A percentile compares a stretch with the other conserved stretches of the same genome.
These are phyloP conservation scores for Neopestalotiopsis sp. DNA, from an alignment of 2,329 filamentous ascomycete genomes.

Conservation along the genomic window DNA sequence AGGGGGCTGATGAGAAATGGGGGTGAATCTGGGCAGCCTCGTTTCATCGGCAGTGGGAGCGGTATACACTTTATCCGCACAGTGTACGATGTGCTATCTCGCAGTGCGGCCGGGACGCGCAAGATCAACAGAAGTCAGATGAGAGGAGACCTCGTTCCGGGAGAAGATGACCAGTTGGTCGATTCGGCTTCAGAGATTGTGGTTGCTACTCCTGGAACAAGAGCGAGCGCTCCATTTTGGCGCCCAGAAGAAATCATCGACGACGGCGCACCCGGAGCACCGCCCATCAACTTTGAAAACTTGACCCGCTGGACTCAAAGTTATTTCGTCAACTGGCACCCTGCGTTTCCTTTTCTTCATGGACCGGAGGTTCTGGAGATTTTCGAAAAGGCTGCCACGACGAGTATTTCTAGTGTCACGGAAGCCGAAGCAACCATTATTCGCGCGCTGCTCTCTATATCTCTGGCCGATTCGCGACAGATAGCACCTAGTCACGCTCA, in stretches of 20 bases:
- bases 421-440: slow-evolving; percentile 48
- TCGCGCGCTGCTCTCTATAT: slow-evolving; percentile 58
- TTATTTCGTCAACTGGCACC: slow-evolving; percentile 65
- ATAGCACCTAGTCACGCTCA: slow-evolving; percentile 22
- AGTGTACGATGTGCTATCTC: slow-evolving; percentile 55
- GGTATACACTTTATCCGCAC: slow-evolving; percentile 65
- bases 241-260: slow-evolving; percentile 40
- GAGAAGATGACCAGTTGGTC: slow-evolving; percentile 59
- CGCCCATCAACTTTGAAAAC: slow-evolving; percentile 48
- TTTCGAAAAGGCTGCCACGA: slow-evolving; percentile 48
- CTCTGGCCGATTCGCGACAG: slow-evolving; percentile 58
- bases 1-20: slow-evolving; percentile 56
- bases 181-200: slow-evolving; percentile 19
- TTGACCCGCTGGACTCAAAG: slow-evolving; percentile 54
- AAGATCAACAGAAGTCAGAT: slow-evolving; percentile 31
- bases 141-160: slow-evolving; percentile 54
- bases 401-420: slow-evolving; percentile 35
- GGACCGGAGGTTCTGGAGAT: slow-evolving; percentile 54
- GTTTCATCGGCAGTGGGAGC: slow-evolving; percentile 62
- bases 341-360: slow-evolving; percentile 60
- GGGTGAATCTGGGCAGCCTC: slow-evolving; percentile 51
- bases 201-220: slow-evolving; percentile 26
- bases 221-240: slow-evolving; percentile 38
- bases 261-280: slow-evolving; percentile 7
- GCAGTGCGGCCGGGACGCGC: slow-evolving; percentile 30